Evolutionary conservation across 2,329 filamentous ascomycete genomes (phyloP).

Genomic region (Diplodia intermedia): DNA sequence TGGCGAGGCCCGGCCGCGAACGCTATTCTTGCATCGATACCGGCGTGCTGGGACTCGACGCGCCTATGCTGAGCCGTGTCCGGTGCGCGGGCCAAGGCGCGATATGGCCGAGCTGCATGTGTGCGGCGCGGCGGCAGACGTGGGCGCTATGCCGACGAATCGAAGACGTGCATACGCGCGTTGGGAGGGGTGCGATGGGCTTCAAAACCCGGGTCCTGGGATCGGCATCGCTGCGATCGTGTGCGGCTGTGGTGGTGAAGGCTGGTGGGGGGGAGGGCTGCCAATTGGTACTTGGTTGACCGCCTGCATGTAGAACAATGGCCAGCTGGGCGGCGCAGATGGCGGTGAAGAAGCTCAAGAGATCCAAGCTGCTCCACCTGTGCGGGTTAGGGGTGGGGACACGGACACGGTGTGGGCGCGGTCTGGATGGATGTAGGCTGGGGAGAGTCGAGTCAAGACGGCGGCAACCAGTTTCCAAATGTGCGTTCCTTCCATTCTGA

Average conservation of each 20-base stretch:
- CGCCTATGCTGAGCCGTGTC: constrained; percentile 10
- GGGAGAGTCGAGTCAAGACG: background rate
- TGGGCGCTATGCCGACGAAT: constrained; percentile 7
- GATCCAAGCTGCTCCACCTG: background rate
- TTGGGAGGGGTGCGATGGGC: background rate
- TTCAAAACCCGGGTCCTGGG: constrained; percentile 1
- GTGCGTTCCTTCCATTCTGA: background rate
- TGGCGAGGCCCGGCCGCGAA: background rate
- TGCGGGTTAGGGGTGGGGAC: background rate
- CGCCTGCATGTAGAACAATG: constrained; percentile 5
- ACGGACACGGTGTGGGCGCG: background rate
- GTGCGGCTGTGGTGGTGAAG: constrained; percentile 3
- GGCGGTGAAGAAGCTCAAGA: background rate
- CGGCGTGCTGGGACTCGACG: background rate
- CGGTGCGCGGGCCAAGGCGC: background rate
- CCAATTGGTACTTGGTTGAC: background rate
- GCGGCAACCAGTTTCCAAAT: background rate
- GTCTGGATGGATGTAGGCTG: background rate
- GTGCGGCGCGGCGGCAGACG: constrained; percentile 15
- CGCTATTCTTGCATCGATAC: constrained; percentile 4
- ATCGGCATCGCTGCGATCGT: background rate
- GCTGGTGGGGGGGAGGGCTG: background rate
- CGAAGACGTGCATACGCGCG: constrained; percentile 5
- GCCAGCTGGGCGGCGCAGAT: constrained; percentile 9
- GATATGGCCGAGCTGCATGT: constrained; percentile 7